Base-by-base conservation (phyloP, 2,329 filamentous ascomycete genomes). In the Fusarium sp. region DNA sequence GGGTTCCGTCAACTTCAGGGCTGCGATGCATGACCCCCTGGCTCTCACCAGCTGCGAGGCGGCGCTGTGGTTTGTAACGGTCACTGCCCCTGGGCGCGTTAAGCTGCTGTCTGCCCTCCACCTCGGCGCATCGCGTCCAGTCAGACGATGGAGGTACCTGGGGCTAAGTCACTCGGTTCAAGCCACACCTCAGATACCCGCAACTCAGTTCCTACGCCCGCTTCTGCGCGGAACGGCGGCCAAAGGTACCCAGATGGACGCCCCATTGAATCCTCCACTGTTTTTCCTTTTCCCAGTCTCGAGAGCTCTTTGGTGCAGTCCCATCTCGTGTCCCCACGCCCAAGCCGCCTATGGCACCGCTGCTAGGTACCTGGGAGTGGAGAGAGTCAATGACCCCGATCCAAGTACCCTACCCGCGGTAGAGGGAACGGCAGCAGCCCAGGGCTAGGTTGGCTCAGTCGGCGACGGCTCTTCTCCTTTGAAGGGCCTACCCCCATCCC, bases 401-500 rank as follows among this genome's bases (percentile, higher is more conserved):
- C 46, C 42, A 62, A 35, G 46, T 65, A 43, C 25, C 55, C 35
- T 65, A 43, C 25, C 55, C 35, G 24, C 26, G 43, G 39, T 56
- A 41, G 58, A 61, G 57, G 50, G 44, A 56, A 43, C 52, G 46
- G 45, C 53, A 58, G 31, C 45, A 50, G 26, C 26, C 26, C 26
- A 28, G 51, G 55, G 48, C 58, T 53, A 50, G 47, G 61, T 45
- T 40, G 45, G 51, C 51, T 57, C 44, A 58, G 58, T 45, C 41
- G 50, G 56, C 41, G 45, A 57, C 48, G 61, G 58, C 58, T 60
- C 61, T 61, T 64, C 68, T 70, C 71, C 70, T 72, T 71, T 70
- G 65, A 68, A 68, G 70, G 71, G 72, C 75, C 74, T 73, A 74
- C 76, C 70, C 73, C 72, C 48, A 48, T 60, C 68, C 72, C 73